A percentile compares a stretch with the other conserved stretches of the same genome.
These are phyloP conservation scores for Ophiostoma tasmaniense DNA, from an alignment of 2,329 filamentous ascomycete species.

Conservation along the genomic window DNA sequence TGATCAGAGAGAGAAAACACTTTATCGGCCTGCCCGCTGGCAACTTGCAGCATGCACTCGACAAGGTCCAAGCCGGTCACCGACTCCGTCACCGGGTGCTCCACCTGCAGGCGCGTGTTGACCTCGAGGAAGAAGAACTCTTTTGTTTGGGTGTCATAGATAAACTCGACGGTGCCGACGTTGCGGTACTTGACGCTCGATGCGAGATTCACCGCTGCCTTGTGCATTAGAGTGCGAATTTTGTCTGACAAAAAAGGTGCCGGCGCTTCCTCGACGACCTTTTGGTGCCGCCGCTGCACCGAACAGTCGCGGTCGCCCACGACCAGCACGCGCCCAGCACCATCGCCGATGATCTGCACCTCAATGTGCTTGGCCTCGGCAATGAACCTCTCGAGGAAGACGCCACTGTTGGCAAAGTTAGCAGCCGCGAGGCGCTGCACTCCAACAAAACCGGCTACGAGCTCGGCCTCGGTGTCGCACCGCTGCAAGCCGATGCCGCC, in stretches of 20 bases:
- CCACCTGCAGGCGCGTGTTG: slow-evolving; percentile 82
- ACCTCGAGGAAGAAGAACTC: slow-evolving; percentile 77
- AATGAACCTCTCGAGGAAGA: slow-evolving; percentile 58
- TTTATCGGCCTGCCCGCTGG: slow-evolving; percentile 17
- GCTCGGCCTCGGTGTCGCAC: slow-evolving; percentile 37
- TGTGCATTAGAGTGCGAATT: slow-evolving; percentile 24
- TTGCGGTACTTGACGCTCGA: slow-evolving; percentile 26
- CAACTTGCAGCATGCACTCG: slow-evolving; percentile 36
- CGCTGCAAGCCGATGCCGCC: slow-evolving; percentile 50
- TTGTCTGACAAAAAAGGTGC: slow-evolving; percentile 46
- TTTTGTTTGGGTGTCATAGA: slow-evolving; percentile 72
- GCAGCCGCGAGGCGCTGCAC: slow-evolving; percentile 46
- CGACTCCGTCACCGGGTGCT: slow-evolving; percentile 72
- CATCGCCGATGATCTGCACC: slow-evolving; percentile 59
- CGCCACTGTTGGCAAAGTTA: slow-evolving; percentile 52
- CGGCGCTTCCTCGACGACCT: slow-evolving; percentile 62
- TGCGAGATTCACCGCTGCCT: slow-evolving; percentile 21
- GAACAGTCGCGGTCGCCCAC: slow-evolving; percentile 61
- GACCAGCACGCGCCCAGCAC: slow-evolving; percentile 45
- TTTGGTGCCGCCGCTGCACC: slow-evolving; percentile 60
- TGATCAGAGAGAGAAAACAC: background rate
- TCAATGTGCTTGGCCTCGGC: slow-evolving; percentile 56
- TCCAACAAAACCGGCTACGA: slow-evolving; percentile 30
- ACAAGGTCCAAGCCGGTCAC: slow-evolving; percentile 68
- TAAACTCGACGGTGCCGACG: slow-evolving; percentile 50